Base-by-base conservation (phyloP, 2,329 filamentous ascomycete species). In the Neodidymelliopsis sp. region DNA sequence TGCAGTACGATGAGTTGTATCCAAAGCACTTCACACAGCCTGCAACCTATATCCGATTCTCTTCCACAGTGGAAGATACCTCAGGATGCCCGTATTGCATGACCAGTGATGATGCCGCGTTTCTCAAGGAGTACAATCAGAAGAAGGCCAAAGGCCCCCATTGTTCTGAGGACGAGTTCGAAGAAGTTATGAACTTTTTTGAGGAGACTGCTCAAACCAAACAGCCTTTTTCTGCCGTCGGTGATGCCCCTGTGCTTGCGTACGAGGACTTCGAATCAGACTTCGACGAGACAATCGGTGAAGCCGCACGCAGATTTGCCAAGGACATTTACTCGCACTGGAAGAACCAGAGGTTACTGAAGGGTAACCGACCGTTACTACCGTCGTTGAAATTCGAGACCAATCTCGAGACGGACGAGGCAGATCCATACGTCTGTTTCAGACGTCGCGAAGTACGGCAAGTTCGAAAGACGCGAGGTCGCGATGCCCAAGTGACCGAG, bases 401-500 rank as follows among this genome's bases (percentile, higher is more conserved):
- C 35, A 91, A 94, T 56, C 89, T 91, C 69, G 93, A 97, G 59
- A 95, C 88, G 53, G 94, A 99, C 73, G 94, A 99, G 70, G 85
- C 90, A 64, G 94, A 99, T 75, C 94, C 94, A 37, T 99, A 96
- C 76, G 92, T 99, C 66, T 99, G 94, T 76, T 99, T 99, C 83
- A 86, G 94, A 70, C 86, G 94, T 62, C 89, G 94, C 57, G 94
- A 99, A 75, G 90, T 96, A 35, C 88, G 94, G 49, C 91, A 96
- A 72, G 93, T 91, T 38, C 89, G 94, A 63, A 99, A 97, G 77
- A 99, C 94, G 27, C 84, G 94, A 67, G 91, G 90, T 61, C 86
- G 94, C 67, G 94, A 99, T 77, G 90, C 90, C 25, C 93, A 96
- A 74, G 91, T 93, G 64, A 90, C 89, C 44, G 94, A 99, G 71